These are phyloP conservation scores for Tetrahymena malaccensis DNA, from an alignment of 73 alveolate species.

Conservation along the genomic window DNA sequence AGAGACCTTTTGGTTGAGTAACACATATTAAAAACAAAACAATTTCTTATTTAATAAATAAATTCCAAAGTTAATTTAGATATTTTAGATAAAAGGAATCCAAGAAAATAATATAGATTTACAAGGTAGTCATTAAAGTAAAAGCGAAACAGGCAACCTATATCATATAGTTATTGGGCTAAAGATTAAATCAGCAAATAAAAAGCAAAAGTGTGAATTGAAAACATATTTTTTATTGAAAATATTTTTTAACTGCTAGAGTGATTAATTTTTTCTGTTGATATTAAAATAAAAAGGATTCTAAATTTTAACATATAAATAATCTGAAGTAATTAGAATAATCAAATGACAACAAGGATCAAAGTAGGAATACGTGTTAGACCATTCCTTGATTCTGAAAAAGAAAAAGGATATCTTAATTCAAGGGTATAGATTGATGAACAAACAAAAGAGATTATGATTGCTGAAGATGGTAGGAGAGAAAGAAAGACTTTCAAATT, in stretches of 20 bases:
- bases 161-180: no score
- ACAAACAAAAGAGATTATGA: conserved; percentile 46
- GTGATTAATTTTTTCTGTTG: not conserved
- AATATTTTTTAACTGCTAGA: no score
- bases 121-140: no score
- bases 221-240: no score
- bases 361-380: conserved; percentile 63
- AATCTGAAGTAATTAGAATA: not conserved
- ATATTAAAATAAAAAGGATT: not conserved
- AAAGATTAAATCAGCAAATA: no score
- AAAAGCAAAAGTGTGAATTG: no score
- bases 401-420: conserved; percentile 24
- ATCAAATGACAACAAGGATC: conserved; percentile 1
- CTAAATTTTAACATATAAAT: no score
- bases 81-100: not conserved
- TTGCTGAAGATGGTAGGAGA: conserved; percentile 39
- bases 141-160: no score
- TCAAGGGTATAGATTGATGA: conserved; percentile 21
- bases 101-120: not conserved
- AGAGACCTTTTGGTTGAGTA: not conserved
- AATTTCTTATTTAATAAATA: not conserved
- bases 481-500: conserved; percentile 62
- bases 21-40: not conserved
- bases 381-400: conserved; percentile 47
- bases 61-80: not conserved